Conservation (phyloP, 2,329 filamentous ascomycete genomes). For the Curvularia lunata region DNA sequence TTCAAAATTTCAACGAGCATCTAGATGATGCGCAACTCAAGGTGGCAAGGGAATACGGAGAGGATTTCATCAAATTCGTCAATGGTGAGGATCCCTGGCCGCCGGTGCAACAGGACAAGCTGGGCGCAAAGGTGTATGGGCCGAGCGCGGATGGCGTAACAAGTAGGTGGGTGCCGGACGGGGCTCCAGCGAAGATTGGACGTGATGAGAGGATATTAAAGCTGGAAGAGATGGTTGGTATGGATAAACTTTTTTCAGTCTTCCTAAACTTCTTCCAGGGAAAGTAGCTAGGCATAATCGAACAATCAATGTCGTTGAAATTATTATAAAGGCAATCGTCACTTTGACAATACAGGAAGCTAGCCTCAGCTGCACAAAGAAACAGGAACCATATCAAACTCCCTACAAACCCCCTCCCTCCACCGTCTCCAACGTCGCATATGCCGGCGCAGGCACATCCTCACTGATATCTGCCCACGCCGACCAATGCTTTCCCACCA, state of each 20-base stretch:
- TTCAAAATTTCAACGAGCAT: constrained; percentile 44
- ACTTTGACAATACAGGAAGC: neutral
- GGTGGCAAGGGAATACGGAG: constrained; percentile 33
- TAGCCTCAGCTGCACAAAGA: neutral
- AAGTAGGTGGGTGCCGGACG: constrained; percentile 33
- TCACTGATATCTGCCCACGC: constrained; percentile 38
- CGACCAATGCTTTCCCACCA: constrained; percentile 44
- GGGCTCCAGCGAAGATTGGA: constrained; percentile 36
- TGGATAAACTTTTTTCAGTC: constrained; percentile 31
- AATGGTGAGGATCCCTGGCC: constrained; percentile 43
- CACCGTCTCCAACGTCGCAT: constrained; percentile 34
- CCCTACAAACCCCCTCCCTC: constrained; percentile 21
- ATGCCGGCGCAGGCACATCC: constrained; percentile 35
- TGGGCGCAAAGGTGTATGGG: constrained; percentile 40
- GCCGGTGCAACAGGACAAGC: constrained; percentile 29
- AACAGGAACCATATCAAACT: neutral
- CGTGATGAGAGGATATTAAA: constrained; percentile 34
- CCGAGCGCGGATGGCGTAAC: constrained; percentile 38
- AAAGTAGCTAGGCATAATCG: neutral
- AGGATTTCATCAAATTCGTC: constrained; percentile 44
- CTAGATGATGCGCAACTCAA: constrained; percentile 31
- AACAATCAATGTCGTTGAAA: neutral
- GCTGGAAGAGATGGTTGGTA: constrained; percentile 35
- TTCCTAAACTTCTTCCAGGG: constrained; percentile 41
- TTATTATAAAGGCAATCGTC: neutral